These are phyloP conservation scores for Brassica incana DNA, from an alignment of 345 rosid species.

Conservation along the genomic window DNA sequence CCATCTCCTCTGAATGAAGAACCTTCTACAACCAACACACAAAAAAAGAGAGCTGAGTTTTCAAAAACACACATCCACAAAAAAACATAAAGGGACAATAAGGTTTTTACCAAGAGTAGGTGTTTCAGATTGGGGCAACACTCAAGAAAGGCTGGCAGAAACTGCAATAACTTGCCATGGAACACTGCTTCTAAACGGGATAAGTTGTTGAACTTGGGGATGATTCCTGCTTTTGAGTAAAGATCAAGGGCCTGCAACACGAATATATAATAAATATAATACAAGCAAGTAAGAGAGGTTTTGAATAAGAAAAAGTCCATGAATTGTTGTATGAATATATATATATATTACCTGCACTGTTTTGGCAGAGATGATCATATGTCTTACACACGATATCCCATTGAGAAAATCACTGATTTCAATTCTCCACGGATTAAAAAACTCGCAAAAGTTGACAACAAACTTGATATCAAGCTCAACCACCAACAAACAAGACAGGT, in stretches of 20 bases:
- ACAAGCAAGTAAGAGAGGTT: background rate
- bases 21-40: constrained; percentile 8
- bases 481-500: background rate
- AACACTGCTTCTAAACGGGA: background rate
- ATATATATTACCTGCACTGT: constrained; percentile 11
- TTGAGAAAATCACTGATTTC: constrained; percentile 3
- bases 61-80: background rate
- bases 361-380: constrained; percentile 22
- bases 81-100: background rate
- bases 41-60: background rate
- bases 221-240: constrained; percentile 8
- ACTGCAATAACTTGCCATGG: background rate
- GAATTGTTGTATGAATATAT: too few species aligned
- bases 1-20: background rate
- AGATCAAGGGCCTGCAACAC: constrained; percentile 1
- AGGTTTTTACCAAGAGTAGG: constrained; percentile 20
- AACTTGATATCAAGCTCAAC: constrained; percentile 9
- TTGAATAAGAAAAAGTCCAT: background rate
- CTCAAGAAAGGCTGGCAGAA: constrained; percentile 12
- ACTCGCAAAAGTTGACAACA: background rate
- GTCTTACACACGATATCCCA: constrained; percentile 4
- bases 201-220: constrained; percentile 19
- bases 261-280: background rate
- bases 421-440: background rate
- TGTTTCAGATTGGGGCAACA: constrained; percentile 25